Conservation (phyloP, 805 yeast species). For the Candida silvicultrix region DNA sequence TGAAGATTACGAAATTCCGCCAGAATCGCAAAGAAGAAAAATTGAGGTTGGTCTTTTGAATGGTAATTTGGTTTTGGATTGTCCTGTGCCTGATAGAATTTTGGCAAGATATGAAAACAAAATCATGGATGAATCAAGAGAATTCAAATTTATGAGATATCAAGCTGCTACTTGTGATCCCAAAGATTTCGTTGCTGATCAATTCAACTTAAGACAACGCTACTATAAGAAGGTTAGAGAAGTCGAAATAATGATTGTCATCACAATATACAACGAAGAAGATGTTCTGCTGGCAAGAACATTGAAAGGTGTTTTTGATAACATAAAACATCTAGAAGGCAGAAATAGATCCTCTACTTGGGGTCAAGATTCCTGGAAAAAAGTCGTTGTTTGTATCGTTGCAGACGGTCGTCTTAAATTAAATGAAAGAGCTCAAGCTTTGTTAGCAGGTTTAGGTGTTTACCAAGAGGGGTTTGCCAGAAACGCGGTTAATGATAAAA, state of each 20-base stretch:
- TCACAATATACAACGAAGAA: constrained; percentile 88
- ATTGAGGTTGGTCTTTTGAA: constrained; percentile 29
- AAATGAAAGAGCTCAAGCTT: constrained; percentile 69
- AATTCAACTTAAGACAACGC: constrained; percentile 78
- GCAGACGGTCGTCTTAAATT: constrained; percentile 90
- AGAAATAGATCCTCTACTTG: constrained; percentile 65
- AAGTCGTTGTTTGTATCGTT: constrained; percentile 81
- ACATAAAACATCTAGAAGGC: constrained; percentile 66
- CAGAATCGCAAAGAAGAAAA: constrained; percentile 37
- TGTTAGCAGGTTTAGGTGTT: constrained; percentile 81
- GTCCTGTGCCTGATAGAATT: constrained; percentile 75
- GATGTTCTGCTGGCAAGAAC: constrained; percentile 80
- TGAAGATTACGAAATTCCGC: constrained; percentile 34
- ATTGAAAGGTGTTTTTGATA: constrained; percentile 84
- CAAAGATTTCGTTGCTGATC: constrained; percentile 47
- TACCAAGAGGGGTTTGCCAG: constrained; percentile 96
- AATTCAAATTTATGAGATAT: constrained; percentile 84
- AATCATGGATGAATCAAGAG: constrained; percentile 40
- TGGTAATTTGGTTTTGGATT: constrained; percentile 82
- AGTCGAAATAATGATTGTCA: constrained; percentile 80
- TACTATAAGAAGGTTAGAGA: constrained; percentile 71
- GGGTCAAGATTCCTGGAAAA: constrained; percentile 97
- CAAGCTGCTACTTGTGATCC: constrained; percentile 96
- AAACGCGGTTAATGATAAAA: constrained; percentile 75
- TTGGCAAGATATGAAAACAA: constrained; percentile 41